A percentile compares a stretch with the other conserved stretches of the same genome.
These are phyloP conservation scores for Didymella exigua DNA, from an alignment of 2,329 filamentous ascomycete genomes.

Conservation along the genomic window DNA sequence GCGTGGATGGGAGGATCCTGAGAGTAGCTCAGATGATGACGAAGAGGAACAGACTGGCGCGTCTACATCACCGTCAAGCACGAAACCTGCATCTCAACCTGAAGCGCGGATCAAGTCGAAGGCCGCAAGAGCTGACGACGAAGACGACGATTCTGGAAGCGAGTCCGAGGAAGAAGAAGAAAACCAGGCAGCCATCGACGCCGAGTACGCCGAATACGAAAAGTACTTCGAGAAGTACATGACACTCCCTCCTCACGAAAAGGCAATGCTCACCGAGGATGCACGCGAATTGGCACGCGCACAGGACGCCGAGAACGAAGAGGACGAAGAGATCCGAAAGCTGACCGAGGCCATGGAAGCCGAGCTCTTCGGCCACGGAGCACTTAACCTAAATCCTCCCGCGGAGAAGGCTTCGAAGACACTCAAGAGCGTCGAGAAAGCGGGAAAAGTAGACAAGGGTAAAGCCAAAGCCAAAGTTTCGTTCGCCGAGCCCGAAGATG, in stretches of 20 bases:
- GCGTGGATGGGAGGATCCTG: constrained; percentile 51
- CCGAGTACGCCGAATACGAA: constrained; percentile 74
- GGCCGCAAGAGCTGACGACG: constrained; percentile 51
- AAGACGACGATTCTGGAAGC: constrained; percentile 45
- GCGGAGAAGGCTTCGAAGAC: constrained; percentile 1
- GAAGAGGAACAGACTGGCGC: constrained; percentile 20
- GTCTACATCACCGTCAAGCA: neutral
- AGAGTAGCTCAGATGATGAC: constrained; percentile 52
- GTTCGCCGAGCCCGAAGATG: constrained; percentile 8
- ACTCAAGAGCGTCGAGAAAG: constrained; percentile 1
- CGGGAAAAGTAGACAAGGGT: constrained; percentile 13
- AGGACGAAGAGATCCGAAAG: constrained; percentile 65
- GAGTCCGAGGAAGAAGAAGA: constrained; percentile 61
- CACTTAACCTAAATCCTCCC: constrained; percentile 56
- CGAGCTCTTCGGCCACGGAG: constrained; percentile 72
- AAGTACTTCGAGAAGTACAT: constrained; percentile 85
- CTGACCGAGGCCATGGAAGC: constrained; percentile 73
- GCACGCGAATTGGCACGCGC: constrained; percentile 46
- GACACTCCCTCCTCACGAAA: constrained; percentile 61
- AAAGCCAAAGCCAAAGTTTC: constrained; percentile 28
- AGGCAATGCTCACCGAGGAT: constrained; percentile 41
- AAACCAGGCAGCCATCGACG: constrained; percentile 68
- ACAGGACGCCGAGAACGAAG: constrained; percentile 49
- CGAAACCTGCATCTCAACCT: constrained; percentile 56
- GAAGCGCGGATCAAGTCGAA: constrained; percentile 64